A percentile compares a stretch with the other conserved stretches of the same genome.
phyloP scores from a whole-genome alignment of 1,284 basidiomycete species.

The Rhodotorula sp. region DNA sequence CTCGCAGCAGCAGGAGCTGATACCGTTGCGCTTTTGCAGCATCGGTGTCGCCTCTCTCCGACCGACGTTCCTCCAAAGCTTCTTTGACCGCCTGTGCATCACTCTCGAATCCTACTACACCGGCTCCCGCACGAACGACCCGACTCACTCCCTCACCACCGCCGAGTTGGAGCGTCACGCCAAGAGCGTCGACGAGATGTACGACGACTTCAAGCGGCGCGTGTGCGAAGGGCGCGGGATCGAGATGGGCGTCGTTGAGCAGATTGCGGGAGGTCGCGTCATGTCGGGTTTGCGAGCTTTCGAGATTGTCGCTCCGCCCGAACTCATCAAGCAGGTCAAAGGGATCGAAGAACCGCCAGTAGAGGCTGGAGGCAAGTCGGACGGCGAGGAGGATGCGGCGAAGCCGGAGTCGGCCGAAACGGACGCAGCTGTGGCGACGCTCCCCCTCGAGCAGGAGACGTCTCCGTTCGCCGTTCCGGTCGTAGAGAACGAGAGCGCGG shows the following conservation, averaged over 20 bases:
- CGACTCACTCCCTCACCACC: conserved; percentile 47
- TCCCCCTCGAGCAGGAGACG: conserved; percentile 40
- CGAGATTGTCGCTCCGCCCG: conserved; percentile 44
- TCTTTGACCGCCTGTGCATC: conserved; percentile 51
- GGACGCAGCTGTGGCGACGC: conserved; percentile 6
- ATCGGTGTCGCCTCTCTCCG: conserved; percentile 51
- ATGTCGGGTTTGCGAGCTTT: conserved; percentile 52
- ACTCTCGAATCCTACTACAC: conserved; percentile 51
- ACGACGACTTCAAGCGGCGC: conserved; percentile 46
- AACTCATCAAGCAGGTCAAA: conserved; percentile 40
- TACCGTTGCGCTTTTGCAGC: not conserved
- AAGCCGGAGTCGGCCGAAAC: not conserved
- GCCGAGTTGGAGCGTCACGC: conserved; percentile 47
- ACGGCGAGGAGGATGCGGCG: not conserved
- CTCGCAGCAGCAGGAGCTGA: not conserved
- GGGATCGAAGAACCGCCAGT: conserved; percentile 31
- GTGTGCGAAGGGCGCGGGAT: conserved; percentile 51
- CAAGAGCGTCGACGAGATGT: conserved; percentile 51
- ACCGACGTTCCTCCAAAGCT: conserved; percentile 50
- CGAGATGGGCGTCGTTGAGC: conserved; percentile 48
- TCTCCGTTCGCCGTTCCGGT: conserved; percentile 41
- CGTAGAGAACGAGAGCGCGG: not conserved
- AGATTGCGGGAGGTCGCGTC: conserved; percentile 52
- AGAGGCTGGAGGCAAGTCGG: not conserved
- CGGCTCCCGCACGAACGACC: conserved; percentile 48